Evolutionary conservation across 371 early-diverging fungal genomes (phyloP), one percentile per base, ranked within the genome.

Genomic region (Encephalitozoon cuniculi): DNA sequence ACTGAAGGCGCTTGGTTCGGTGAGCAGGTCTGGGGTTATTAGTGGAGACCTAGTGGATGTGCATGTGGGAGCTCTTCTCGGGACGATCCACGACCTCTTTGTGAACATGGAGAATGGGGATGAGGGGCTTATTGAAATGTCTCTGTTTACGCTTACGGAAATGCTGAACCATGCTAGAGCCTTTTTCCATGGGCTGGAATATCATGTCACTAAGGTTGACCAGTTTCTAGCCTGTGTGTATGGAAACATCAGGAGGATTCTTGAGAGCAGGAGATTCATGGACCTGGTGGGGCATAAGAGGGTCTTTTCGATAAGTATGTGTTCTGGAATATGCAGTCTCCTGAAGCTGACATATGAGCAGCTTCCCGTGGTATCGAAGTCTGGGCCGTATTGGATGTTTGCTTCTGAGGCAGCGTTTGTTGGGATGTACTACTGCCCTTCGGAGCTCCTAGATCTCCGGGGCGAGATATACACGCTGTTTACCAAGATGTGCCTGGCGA

Each of bases 221-320:
- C 30, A 44, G n/a, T 64, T 73, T 52, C 23, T 73, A 11, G 44
- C 46, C 40, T 8, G 65, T 39, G 40, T 41, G 49, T 64, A 64
- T 39, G 37, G 44, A 11, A 25, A 64, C 23, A 37, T 37, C 23
- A 73, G 55, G 25, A 51, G 39, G 18, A 32, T 26, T n/a, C 21
- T 73, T 51, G 73, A 73, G 4, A 41, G 64, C 26, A 41, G 65
- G 28, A 41, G 26, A 32, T 64, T 73, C 21, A 64, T 73, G 41
- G 73, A 73, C n/a, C 11, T 49, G n/a, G 49, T 49, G 8, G 39
- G 21, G 8, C 65, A 40, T 32, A 73, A 64, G n/a, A 73, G 65
- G 49, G 7, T 26, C 30, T 49, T 52, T 30, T 23, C 64, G 9
- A 25, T 73, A 37, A 25, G 25, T 8, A 40, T 73, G 44, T 51